Percentiles rank a stretch among this genome's conserved stretches.
These are phyloP conservation scores for Lactarius quietus DNA, from an alignment of 768 basidiomycete genomes.

Conservation along the genomic window DNA sequence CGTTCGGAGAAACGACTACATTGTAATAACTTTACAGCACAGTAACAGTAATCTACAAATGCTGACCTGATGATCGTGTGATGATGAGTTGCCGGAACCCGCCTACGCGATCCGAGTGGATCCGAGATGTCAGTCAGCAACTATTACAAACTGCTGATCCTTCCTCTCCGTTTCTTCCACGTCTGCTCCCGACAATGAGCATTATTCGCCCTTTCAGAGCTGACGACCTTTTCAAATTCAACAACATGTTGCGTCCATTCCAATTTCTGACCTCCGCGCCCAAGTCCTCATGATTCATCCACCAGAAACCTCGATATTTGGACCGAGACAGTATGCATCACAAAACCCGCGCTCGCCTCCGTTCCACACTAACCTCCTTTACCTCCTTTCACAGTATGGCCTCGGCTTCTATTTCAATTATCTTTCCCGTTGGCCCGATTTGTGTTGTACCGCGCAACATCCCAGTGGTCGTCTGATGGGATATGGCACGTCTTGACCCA, in stretches of 20 bases:
- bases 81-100: neutral
- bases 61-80: neutral
- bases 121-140: neutral
- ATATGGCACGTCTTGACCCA: slow-evolving; percentile 60
- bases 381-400: slow-evolving; percentile 75
- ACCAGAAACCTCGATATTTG: slow-evolving; percentile 88
- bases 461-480: slow-evolving; percentile 86
- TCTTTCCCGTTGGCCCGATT: slow-evolving; percentile 87
- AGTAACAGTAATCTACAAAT: neutral
- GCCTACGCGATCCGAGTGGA: neutral
- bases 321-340: slow-evolving; percentile 81
- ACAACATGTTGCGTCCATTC: slow-evolving; percentile 64
- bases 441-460: slow-evolving; percentile 80
- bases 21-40: neutral
- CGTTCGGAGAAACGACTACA: neutral
- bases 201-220: slow-evolving; percentile 82
- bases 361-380: neutral
- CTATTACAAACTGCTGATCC: neutral
- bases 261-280: neutral
- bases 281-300: slow-evolving; percentile 15
- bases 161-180: neutral
- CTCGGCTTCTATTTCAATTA: slow-evolving; percentile 88
- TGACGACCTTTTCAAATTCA: slow-evolving; percentile 89
- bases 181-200: slow-evolving; percentile 56
- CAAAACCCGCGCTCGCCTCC: neutral